A percentile compares a stretch with the other conserved stretches of the same genome.
Conservation (phyloP, 2,329 filamentous ascomycete species). For the Diplodia corticola region DNA sequence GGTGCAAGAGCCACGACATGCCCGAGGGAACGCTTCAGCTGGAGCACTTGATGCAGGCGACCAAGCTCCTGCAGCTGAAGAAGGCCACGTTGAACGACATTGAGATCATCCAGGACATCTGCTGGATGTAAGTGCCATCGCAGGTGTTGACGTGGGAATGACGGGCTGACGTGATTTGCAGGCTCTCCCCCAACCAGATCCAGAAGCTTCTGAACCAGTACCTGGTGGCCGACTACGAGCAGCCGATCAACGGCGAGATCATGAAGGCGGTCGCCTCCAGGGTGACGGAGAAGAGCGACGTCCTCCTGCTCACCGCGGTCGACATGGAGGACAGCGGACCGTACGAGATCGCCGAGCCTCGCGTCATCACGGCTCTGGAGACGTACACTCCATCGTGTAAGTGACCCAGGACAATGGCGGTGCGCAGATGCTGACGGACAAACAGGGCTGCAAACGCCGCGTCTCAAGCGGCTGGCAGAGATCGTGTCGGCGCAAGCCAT, state of each 20-base stretch:
- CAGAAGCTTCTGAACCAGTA: constrained; percentile 99
- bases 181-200: constrained; percentile 92
- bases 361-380: constrained; percentile 92
- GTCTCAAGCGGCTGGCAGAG: constrained; percentile 93
- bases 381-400: constrained; percentile 97
- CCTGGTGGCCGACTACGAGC: constrained; percentile 96
- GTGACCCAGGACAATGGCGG: constrained; percentile 39
- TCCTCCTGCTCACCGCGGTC: constrained; percentile 86
- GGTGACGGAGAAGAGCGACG: constrained; percentile 97
- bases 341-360: constrained; percentile 96
- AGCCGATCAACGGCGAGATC: constrained; percentile 98
- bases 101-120: constrained; percentile 99
- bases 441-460: constrained; percentile 89
- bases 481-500: constrained; percentile 97
- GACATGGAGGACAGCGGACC: constrained; percentile 99
- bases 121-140: constrained; percentile 72
- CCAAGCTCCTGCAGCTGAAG: constrained; percentile 96
- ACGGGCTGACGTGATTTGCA: not conserved
- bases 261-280: constrained; percentile 99
- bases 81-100: constrained; percentile 99
- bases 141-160: constrained; percentile 46
- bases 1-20: constrained; percentile 99
- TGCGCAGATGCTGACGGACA: not conserved
- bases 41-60: constrained; percentile 99
- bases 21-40: constrained; percentile 95